A percentile compares a stretch with the other conserved stretches of the same genome.
phyloP scores from a whole-genome alignment of 2,329 filamentous ascomycete genomes.

The Biscogniauxia marginata region DNA sequence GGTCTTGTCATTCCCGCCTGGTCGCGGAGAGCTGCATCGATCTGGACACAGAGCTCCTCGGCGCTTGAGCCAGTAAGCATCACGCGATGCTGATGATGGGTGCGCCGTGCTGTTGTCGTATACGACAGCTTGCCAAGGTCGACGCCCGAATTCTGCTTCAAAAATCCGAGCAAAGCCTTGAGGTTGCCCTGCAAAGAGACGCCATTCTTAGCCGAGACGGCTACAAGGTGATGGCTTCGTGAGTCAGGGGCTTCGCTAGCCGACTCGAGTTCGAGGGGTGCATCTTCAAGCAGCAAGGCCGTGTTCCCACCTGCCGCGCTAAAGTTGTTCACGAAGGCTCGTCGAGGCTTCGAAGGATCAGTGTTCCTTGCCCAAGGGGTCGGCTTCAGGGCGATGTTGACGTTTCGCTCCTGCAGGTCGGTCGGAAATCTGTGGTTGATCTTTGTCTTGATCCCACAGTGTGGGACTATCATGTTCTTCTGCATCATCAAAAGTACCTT shows the following conservation, averaged over 20 bases:
- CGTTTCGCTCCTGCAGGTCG: slow-evolving; percentile 40
- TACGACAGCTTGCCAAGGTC: slow-evolving; percentile 58
- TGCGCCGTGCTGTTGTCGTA: slow-evolving; percentile 61
- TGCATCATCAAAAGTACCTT: slow-evolving; percentile 26
- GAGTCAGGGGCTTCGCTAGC: slow-evolving; percentile 36
- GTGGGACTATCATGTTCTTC: slow-evolving; percentile 41
- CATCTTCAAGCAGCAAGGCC: slow-evolving; percentile 23
- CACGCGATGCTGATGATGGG: slow-evolving; percentile 54
- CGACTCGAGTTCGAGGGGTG: slow-evolving; percentile 1
- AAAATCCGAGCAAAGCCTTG: slow-evolving; percentile 47
- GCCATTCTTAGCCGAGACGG: slow-evolving; percentile 51
- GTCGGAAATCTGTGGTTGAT: slow-evolving; percentile 44
- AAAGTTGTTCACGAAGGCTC: slow-evolving; percentile 51
- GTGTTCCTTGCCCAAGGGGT: slow-evolving; percentile 32
- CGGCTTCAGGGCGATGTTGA: slow-evolving; percentile 38
- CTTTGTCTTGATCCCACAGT: slow-evolving; percentile 46
- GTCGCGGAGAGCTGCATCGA: slow-evolving; percentile 34
- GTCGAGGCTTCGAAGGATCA: slow-evolving; percentile 24
- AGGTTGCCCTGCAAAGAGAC: slow-evolving; percentile 54
- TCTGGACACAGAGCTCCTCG: slow-evolving; percentile 35
- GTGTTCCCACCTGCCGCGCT: slow-evolving; percentile 51
- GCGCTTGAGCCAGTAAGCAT: slow-evolving; percentile 39
- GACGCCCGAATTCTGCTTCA: slow-evolving; percentile 47
- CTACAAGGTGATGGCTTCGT: slow-evolving; percentile 50
- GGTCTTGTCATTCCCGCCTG: slow-evolving; percentile 41